Evolutionary conservation across 2,329 filamentous ascomycete genomes (phyloP), one percentile per base, ranked within the genome.

Genomic region (Ceratocystis colombiana): DNA sequence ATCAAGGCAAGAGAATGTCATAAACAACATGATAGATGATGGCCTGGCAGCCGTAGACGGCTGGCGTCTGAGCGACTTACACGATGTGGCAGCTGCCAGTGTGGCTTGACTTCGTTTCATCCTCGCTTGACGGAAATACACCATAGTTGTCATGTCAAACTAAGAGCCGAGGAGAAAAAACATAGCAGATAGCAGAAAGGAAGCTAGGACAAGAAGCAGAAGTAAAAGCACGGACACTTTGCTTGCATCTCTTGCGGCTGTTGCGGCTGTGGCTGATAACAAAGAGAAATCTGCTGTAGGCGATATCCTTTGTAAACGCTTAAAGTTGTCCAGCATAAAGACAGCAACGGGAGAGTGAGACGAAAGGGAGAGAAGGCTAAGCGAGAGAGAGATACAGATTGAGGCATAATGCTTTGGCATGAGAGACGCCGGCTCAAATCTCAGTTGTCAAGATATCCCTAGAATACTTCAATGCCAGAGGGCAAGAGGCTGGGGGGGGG

Each of bases 131-230:
- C 53, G 22, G 15, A 59, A 4, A 28, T 17, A 15, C 33, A 15
- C 33, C 3, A 6, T 33, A 59, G 53, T 30, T 59, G 53, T 59
- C 53, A 59, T 15, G 53, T 59, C 53, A 59, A 41, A 15, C 53
- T 12, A 59, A 17, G 28, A 59, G 28, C 53, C 28, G 28, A 59
- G 28, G 28, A n/a, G 33, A 37, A 41, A 41, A 41, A 12, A 41
- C 10, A 41, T 41, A 41, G 22, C 37, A 12, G 10, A 41, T 12
- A 41, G 37, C 37, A 12, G 10, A 41, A 41, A 59, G 28, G 15
- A 59, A 17, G 25, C 53, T n/a, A 30, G 28, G 53, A 8, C 28
- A 37, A 59, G 17, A n/a, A 37, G 17, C 25, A 59, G 53, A 59
- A 17, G 28, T 8, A 59, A 37, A 59, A 59, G 53, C 53, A 59